A percentile compares a stretch with the other conserved stretches of the same genome.
Conservation (phyloP, 1,139 yeast genomes). For the Protomyces inouyei region DNA sequence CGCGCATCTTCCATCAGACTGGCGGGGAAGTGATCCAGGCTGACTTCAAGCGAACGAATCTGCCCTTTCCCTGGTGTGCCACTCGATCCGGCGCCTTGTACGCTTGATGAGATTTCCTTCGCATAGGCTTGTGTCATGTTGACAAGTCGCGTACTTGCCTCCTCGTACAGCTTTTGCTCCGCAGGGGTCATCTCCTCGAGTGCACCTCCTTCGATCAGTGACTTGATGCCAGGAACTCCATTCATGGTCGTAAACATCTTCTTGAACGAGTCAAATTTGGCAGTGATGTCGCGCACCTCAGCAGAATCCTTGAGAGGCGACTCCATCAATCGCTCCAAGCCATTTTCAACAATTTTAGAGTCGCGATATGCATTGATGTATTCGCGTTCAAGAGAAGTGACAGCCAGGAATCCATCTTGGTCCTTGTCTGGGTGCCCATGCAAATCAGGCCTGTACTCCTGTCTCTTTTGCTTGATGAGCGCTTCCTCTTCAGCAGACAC, state of each 20-base stretch:
- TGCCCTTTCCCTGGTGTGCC: background rate
- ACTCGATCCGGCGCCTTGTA: background rate
- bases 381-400: slow-evolving; percentile 13
- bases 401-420: slow-evolving; percentile 20
- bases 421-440: slow-evolving; percentile 22
- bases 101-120: background rate
- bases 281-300: slow-evolving; percentile 17
- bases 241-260: slow-evolving; percentile 11
- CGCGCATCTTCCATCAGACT: background rate
- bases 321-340: slow-evolving; percentile 3
- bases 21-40: background rate
- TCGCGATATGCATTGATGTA: slow-evolving; percentile 15
- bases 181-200: slow-evolving; percentile 6
- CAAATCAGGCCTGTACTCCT: slow-evolving; percentile 10
- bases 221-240: slow-evolving; percentile 8
- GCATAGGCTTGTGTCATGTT: slow-evolving; percentile 15
- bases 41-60: background rate
- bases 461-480: slow-evolving; percentile 13
- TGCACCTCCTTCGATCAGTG: slow-evolving; percentile 5
- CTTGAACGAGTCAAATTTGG: slow-evolving; percentile 17
- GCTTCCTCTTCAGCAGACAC: slow-evolving; percentile 15
- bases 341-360: slow-evolving; percentile 2
- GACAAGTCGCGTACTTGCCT: slow-evolving; percentile 15
- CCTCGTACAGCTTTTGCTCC: slow-evolving; percentile 17
- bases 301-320: background rate